A percentile compares a stretch with the other conserved stretches of the same genome.
These are phyloP conservation scores for Salvia miltiorrhiza DNA, from an alignment of 257 asterid species.

Conservation along the genomic window DNA sequence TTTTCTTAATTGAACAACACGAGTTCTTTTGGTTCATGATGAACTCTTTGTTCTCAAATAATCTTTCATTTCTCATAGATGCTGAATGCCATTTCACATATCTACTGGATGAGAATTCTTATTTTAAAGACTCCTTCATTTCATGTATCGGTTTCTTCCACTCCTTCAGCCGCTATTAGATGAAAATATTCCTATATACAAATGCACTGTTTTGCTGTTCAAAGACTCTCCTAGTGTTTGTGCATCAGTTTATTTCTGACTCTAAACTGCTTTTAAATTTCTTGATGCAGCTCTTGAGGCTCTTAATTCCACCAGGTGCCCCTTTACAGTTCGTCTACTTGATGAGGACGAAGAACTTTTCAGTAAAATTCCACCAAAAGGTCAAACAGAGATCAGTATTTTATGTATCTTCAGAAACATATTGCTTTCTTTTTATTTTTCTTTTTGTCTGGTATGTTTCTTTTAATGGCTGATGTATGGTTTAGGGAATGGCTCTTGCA, in stretches of 20 bases:
- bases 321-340: constrained; percentile 59
- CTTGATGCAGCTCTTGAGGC: constrained; percentile 79
- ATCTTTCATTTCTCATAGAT: background rate
- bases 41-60: background rate
- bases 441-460: background rate
- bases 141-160: background rate
- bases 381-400: constrained; percentile 30
- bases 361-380: constrained; percentile 57
- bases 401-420: background rate
- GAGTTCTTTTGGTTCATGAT: background rate
- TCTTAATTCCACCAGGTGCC: constrained; percentile 42
- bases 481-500: background rate
- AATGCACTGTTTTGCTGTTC: background rate
- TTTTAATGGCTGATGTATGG: background rate
- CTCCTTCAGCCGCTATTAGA: too few species aligned
- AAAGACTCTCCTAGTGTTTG: background rate
- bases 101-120: background rate
- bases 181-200: background rate
- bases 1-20: background rate
- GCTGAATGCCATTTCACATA: background rate
- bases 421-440: background rate
- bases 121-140: background rate
- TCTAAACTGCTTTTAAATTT: background rate
- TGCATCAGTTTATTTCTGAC: background rate
- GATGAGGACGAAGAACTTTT: constrained; percentile 57